Percentiles rank a stretch among this genome's conserved stretches.
phyloP scores from a whole-genome alignment of 768 basidiomycete species.

The Tylopilus sp. region DNA sequence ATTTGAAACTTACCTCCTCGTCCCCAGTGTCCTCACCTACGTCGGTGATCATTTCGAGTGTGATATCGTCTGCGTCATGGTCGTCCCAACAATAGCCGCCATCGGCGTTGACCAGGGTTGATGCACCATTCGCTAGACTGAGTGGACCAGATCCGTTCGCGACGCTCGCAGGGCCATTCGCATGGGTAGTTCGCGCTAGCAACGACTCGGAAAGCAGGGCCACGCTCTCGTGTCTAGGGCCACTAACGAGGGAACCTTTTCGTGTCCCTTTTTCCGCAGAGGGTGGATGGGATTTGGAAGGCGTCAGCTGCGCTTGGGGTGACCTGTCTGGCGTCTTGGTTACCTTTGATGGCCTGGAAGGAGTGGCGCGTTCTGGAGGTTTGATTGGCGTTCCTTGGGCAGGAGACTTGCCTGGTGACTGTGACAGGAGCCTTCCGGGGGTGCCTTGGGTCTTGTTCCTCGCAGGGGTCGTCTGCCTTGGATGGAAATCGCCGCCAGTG shows the following conservation, averaged over 20 bases:
- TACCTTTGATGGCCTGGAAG: constrained; percentile 23
- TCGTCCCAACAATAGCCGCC: constrained; percentile 27
- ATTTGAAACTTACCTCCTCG: constrained; percentile 65
- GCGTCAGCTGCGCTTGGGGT: constrained; percentile 19
- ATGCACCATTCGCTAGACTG: constrained; percentile 23
- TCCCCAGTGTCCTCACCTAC: constrained; percentile 58
- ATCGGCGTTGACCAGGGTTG: constrained; percentile 19
- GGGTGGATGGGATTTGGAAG: constrained; percentile 14
- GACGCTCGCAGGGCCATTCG: constrained; percentile 19
- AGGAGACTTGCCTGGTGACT: constrained; percentile 20
- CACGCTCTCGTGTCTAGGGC: constrained; percentile 14
- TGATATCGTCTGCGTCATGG: constrained; percentile 57
- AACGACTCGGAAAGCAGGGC: constrained; percentile 19
- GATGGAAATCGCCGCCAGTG: not conserved
- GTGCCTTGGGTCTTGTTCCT: constrained; percentile 16
- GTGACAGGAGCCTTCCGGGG: constrained; percentile 12
- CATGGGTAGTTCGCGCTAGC: constrained; percentile 7
- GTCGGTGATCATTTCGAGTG: constrained; percentile 67
- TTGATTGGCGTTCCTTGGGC: constrained; percentile 18
- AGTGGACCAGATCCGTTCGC: constrained; percentile 15
- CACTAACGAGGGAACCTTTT: constrained; percentile 17
- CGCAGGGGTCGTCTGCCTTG: constrained; percentile 14
- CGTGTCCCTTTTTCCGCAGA: constrained; percentile 19
- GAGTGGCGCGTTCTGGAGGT: constrained; percentile 18
- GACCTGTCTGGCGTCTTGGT: constrained; percentile 21